These are phyloP conservation scores for Paramecium tetraurelia DNA, from an alignment of 73 alveolate species.

Conservation along the genomic window DNA sequence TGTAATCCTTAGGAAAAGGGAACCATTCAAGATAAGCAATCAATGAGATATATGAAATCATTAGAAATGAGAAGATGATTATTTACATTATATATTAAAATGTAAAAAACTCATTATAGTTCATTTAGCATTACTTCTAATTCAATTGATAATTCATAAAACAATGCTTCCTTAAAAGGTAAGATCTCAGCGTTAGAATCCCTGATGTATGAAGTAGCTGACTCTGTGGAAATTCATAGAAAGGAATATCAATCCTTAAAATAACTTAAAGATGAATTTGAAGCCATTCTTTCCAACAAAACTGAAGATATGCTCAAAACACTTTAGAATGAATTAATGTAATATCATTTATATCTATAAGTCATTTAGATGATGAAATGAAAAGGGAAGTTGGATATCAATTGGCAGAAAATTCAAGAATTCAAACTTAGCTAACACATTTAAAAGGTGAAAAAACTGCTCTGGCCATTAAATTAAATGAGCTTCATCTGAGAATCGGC, in stretches of 20 bases:
- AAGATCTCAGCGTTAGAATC: background rate
- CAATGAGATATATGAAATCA: background rate
- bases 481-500: background rate
- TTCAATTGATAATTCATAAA: background rate
- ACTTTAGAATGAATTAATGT: constrained; percentile 20
- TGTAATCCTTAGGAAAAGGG: background rate
- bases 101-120: constrained; percentile 34
- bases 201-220: constrained; percentile 39
- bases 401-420: constrained; percentile 22
- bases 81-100: background rate
- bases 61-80: background rate
- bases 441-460: constrained; percentile 26
- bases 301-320: constrained; percentile 5
- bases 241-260: background rate
- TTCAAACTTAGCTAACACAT: background rate
- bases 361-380: constrained; percentile 41
- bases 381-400: constrained; percentile 38
- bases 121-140: background rate
- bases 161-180: background rate
- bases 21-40: background rate
- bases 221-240: constrained; percentile 26
- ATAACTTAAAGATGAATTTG: constrained; percentile 30
- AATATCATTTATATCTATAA: background rate
- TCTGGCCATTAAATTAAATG: background rate
- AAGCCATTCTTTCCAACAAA: background rate